Base-by-base conservation (phyloP, 2,329 filamentous ascomycete genomes). In the Talaromyces funiculosus region DNA sequence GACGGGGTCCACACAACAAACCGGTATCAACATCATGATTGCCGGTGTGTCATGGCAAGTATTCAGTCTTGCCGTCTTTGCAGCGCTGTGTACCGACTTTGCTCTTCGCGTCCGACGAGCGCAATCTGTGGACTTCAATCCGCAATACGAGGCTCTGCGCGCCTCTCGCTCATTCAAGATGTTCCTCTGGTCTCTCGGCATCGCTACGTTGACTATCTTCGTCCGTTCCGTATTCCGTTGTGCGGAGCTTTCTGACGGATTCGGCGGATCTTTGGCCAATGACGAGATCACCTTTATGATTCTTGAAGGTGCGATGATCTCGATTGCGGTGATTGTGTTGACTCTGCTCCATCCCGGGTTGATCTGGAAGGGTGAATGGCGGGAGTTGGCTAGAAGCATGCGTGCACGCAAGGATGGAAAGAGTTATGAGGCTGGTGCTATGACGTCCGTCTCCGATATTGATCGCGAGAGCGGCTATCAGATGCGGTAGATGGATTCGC, bases 21-120 rank as follows among this genome's bases (percentile, higher is more conserved):
- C 73, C 1, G 86, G 84, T n/a, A 79, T 82, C 63, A 76, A 87
- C 68, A 81, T 88, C 72, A 86, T 86, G 80, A 78, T 89, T n/a
- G 84, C 84, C 4, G 86, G 86, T 33, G 79, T 88, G 0, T 71
- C 78, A 18, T 84, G 82, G 69, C 86, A 89, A 67, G 85, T 87
- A 45, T 72, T 80, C 62, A 84, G 82, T 4, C 76, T 87, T 37
- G 64, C 78, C 43, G 69, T 80, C 60, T 89, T 88, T 76, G 80
- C 82, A 53, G 26, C 67, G 24, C 74, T 83, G 33, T 78, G 77
- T 10, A 33, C 70, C 59, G 81, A 86, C 67, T 87, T 84, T 67
- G 73, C 73, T n/a, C 64, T 77, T 51, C 75, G 79, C 6, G 63
- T 72, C 14, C 65, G 59, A 49, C 59, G 64, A 43, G 24, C 60